Percentiles rank a stretch among this genome's conserved stretches.
These are phyloP conservation scores for Candida rishiriensis DNA, from an alignment of 805 yeast genomes.

Conservation along the genomic window DNA sequence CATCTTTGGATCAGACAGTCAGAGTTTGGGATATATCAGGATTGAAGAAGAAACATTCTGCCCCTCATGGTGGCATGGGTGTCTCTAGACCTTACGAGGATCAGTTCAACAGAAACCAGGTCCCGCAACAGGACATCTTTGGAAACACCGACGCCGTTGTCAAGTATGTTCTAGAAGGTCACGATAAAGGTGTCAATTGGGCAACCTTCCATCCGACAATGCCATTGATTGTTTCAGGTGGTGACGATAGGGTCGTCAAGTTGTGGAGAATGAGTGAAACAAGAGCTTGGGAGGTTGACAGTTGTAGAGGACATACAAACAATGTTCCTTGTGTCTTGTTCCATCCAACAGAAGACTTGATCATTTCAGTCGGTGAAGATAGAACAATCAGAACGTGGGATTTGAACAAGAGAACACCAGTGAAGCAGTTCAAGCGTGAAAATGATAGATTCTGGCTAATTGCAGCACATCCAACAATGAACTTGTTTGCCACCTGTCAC, in stretches of 20 bases:
- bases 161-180: conserved; percentile 95
- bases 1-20: conserved; percentile 96
- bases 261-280: conserved; percentile 97
- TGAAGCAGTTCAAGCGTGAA: conserved; percentile 91
- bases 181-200: conserved; percentile 98
- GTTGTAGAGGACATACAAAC: conserved; percentile 96
- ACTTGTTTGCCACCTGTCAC: conserved; percentile 93
- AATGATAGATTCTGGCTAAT: conserved; percentile 93
- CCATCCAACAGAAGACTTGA: conserved; percentile 91
- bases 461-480: conserved; percentile 83
- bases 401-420: conserved; percentile 85
- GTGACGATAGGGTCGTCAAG: conserved; percentile 93
- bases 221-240: conserved; percentile 91
- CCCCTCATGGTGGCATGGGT: conserved; percentile 42
- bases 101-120: conserved; percentile 50
- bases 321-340: conserved; percentile 85
- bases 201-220: conserved; percentile 96
- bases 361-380: conserved; percentile 92
- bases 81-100: conserved; percentile 41
- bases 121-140: conserved; percentile 86
- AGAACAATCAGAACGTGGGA: conserved; percentile 97
- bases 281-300: conserved; percentile 98
- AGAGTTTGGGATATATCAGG: conserved; percentile 99
- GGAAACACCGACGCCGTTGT: conserved; percentile 93
- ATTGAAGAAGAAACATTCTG: conserved; percentile 90